These are phyloP conservation scores for Agaricales sp. DNA, from an alignment of 1,284 basidiomycete species.

Conservation along the genomic window DNA sequence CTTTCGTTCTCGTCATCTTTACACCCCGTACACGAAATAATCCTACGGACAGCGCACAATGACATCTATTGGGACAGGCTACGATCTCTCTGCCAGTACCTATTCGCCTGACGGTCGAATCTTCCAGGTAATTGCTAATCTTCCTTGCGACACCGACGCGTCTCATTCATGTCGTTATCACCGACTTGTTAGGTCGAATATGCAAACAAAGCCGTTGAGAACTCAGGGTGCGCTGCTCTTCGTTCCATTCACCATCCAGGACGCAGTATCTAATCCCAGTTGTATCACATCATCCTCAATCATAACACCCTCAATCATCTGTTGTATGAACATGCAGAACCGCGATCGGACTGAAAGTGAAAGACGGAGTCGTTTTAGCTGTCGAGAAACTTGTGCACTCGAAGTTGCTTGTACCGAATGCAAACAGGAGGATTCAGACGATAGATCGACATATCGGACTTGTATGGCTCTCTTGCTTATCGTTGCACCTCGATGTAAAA, in stretches of 20 bases:
- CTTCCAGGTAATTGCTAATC: slow-evolving; percentile 66
- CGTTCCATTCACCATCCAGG: not conserved
- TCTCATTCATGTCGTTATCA: slow-evolving; percentile 6
- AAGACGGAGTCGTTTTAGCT: slow-evolving; percentile 89
- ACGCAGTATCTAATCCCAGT: slow-evolving; percentile 1
- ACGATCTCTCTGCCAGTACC: slow-evolving; percentile 96
- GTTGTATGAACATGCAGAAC: slow-evolving; percentile 40
- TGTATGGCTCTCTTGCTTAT: slow-evolving; percentile 31
- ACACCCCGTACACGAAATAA: too few species aligned
- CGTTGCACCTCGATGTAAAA: not conserved
- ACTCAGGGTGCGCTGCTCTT: slow-evolving; percentile 64
- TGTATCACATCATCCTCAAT: not conserved
- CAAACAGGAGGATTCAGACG: slow-evolving; percentile 89
- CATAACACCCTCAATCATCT: not conserved
- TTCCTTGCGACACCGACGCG: slow-evolving; percentile 1
- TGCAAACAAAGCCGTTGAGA: slow-evolving; percentile 97
- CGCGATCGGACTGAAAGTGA: slow-evolving; percentile 85
- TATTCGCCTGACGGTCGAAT: slow-evolving; percentile 98
- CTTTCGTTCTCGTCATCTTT: not conserved
- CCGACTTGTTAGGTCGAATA: slow-evolving; percentile 75
- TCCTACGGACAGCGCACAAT: slow-evolving; percentile 48
- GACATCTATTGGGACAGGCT: slow-evolving; percentile 97
- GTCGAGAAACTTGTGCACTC: slow-evolving; percentile 98
- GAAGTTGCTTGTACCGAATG: slow-evolving; percentile 90
- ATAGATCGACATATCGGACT: slow-evolving; percentile 91